Evolutionary conservation across 2,329 filamentous ascomycete species (phyloP), one percentile per base, ranked within the genome.

Genomic region (Hansfordia pulvinata): DNA sequence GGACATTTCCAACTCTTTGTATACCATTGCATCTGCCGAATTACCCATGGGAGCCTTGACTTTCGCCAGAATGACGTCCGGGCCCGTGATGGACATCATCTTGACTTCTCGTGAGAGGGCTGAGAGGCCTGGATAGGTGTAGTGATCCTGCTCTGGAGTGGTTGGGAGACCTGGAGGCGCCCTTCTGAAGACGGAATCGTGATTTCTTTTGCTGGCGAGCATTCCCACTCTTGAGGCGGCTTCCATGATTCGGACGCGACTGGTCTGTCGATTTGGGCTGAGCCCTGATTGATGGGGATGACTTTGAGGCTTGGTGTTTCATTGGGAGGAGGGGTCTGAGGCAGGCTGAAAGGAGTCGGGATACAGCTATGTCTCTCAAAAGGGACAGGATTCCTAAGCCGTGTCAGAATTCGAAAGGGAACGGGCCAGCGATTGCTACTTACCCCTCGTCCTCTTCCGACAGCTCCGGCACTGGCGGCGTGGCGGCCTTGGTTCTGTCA

Each of bases 31-130:
- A 29, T 66, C 60, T 1, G 50, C 44, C 9, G 56, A 50, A 13
- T 45, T 47, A 8, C 54, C 52, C 53, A 61, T 63, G 21, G 57
- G 54, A 35, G 68, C 60, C 17, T 62, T 68, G 19, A 78, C 52
- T 4, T 69, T 60, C 18, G 61, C 53, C 4, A 76, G 50, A 23
- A 74, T 57, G 17, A 64, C 51, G 25, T 61, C 58, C 0, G 60
- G 50, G 16, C 57, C 60, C 5, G 67, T 64, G 4, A 53, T 55
- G 8, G 64, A 60, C 66, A 75, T 72, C 26, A 61, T 56, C 18
- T 56, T 50, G 25, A 71, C 60, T 35, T 70, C 64, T 7, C 59
- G 56, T 41, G 69, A 63, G 30, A 73, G 52, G 7, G 43, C 44
- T 5, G 40, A 35, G 17, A 58, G 38, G 24, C 47, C 43, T n/a